Evolutionary conservation across 2,329 filamentous ascomycete genomes (phyloP).

Genomic region (Calonectria leucothoes): DNA sequence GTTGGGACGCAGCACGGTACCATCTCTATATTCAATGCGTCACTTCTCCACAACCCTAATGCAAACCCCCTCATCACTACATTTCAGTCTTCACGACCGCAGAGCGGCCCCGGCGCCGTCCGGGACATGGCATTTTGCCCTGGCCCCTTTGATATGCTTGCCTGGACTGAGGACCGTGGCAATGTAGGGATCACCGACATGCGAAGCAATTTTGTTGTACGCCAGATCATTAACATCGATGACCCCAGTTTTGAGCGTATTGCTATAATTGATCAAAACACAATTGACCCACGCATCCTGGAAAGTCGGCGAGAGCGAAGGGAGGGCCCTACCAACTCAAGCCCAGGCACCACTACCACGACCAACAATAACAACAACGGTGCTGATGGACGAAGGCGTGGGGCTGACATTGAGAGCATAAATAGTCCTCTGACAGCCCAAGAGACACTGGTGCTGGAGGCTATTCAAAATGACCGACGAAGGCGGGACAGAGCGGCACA

Average conservation of each 20-base stretch:
- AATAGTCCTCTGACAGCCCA: constrained; percentile 65
- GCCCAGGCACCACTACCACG: constrained; percentile 13
- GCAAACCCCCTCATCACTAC: constrained; percentile 76
- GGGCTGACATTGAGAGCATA: constrained; percentile 53
- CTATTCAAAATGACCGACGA: constrained; percentile 64
- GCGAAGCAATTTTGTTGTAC: constrained; percentile 72
- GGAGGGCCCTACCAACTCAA: constrained; percentile 24
- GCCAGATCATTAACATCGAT: constrained; percentile 76
- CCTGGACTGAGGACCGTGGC: constrained; percentile 92
- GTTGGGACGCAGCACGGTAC: constrained; percentile 84
- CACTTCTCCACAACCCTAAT: constrained; percentile 55
- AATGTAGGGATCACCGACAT: constrained; percentile 80
- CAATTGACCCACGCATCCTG: constrained; percentile 65
- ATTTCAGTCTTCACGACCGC: constrained; percentile 82
- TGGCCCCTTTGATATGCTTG: constrained; percentile 87
- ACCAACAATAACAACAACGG: constrained; percentile 20
- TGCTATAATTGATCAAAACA: constrained; percentile 65
- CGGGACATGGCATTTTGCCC: constrained; percentile 94
- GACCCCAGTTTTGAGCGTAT: constrained; percentile 68
- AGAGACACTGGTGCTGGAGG: constrained; percentile 68
- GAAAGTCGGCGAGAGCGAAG: constrained; percentile 59
- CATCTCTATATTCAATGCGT: constrained; percentile 79
- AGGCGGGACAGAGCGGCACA: constrained; percentile 57
- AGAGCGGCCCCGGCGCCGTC: constrained; percentile 79
- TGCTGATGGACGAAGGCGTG: constrained; percentile 42